Evolutionary conservation across 2,329 filamentous ascomycete genomes (phyloP).

Genomic region (Aureobasidium melanogenum): DNA sequence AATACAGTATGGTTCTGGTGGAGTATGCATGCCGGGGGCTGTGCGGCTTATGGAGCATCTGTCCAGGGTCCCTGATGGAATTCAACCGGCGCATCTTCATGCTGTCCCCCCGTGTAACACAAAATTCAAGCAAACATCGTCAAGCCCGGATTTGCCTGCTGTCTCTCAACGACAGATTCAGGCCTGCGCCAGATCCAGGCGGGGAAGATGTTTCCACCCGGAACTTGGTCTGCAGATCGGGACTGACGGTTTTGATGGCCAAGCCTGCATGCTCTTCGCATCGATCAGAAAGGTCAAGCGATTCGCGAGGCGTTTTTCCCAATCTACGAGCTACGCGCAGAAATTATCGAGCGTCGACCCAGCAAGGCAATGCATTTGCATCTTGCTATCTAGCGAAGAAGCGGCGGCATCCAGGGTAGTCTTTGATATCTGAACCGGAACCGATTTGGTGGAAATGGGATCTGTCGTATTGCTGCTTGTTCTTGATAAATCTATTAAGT

Average conservation of each 20-base stretch:
- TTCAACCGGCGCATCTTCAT: not conserved
- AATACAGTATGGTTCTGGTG: not conserved
- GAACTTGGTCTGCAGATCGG: conserved; percentile 4
- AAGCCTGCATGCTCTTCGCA: not conserved
- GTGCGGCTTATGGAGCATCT: not conserved
- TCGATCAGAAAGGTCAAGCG: not conserved
- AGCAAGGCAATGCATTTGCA: not conserved
- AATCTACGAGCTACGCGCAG: not conserved
- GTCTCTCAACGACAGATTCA: conserved; percentile 6
- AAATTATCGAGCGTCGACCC: not conserved
- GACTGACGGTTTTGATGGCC: not conserved
- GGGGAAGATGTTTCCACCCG: not conserved
- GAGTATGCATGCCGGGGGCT: not conserved
- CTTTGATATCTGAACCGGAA: not conserved
- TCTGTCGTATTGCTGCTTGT: conserved; percentile 3
- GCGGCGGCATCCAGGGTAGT: not conserved
- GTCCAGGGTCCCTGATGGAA: not conserved
- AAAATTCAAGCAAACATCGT: not conserved
- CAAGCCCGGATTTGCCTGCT: not conserved
- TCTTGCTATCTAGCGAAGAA: not conserved
- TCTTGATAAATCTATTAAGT: conserved; percentile 2
- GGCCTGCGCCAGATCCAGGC: conserved; percentile 4
- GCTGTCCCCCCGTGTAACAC: not conserved
- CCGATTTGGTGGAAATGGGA: not conserved
- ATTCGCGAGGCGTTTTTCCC: not conserved